phyloP scores from a whole-genome alignment of 352 stramenopile species.

The Phytophthora ramorum region DNA sequence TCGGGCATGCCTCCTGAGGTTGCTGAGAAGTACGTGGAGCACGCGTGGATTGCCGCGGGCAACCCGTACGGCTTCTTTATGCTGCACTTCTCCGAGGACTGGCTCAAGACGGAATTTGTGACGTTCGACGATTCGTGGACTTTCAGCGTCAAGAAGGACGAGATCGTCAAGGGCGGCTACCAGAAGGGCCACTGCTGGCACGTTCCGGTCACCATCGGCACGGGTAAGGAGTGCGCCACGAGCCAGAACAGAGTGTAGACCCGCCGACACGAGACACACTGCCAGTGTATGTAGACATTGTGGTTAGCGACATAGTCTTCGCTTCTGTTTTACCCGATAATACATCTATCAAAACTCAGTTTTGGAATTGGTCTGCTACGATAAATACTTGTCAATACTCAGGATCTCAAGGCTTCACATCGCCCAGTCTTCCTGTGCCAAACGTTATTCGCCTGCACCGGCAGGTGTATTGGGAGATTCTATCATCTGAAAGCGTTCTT shows the following conservation, averaged over 20 bases:
- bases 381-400: slow-evolving; percentile 36
- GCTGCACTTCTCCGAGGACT: slow-evolving; percentile 86
- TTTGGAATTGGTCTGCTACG: slow-evolving; percentile 1
- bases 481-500: slow-evolving; percentile 4
- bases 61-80: slow-evolving; percentile 90
- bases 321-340: slow-evolving; percentile 32
- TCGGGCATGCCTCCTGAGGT: slow-evolving; percentile 75
- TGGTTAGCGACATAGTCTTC: slow-evolving; percentile 1
- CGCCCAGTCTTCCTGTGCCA: not conserved
- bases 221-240: slow-evolving; percentile 67
- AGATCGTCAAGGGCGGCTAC: slow-evolving; percentile 82
- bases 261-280: slow-evolving; percentile 16
- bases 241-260: slow-evolving; percentile 34
- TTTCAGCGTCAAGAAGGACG: slow-evolving; percentile 76
- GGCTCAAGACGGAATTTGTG: slow-evolving; percentile 85
- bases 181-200: slow-evolving; percentile 90
- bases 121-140: slow-evolving; percentile 85
- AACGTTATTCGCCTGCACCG: not conserved
- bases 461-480: slow-evolving; percentile 3
- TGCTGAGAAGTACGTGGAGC: slow-evolving; percentile 81
- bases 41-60: slow-evolving; percentile 78
- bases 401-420: not conserved
- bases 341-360: slow-evolving; percentile 22
- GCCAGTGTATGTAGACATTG: slow-evolving; percentile 26
- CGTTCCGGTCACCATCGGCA: slow-evolving; percentile 71